These are phyloP conservation scores for Steccherinum ochraceum DNA, from an alignment of 768 basidiomycete genomes.

Conservation along the genomic window DNA sequence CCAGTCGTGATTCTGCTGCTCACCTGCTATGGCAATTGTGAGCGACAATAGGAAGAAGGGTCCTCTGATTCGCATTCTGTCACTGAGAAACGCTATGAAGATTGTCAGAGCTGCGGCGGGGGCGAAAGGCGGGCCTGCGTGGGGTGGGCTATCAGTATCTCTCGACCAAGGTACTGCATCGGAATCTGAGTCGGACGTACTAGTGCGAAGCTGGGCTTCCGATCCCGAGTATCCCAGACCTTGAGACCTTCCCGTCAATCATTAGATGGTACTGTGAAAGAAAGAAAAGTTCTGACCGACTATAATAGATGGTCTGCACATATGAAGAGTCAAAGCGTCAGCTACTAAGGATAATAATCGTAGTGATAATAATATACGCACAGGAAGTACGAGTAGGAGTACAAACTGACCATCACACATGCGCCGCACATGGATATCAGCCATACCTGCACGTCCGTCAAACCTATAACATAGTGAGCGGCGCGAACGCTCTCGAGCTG, in stretches of 20 bases:
- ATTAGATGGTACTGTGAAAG: not conserved
- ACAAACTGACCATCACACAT: slow-evolving; percentile 58
- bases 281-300: slow-evolving; percentile 30
- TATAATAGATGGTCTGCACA: slow-evolving; percentile 68
- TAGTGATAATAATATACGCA: slow-evolving; percentile 22
- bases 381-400: slow-evolving; percentile 63
- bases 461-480: too few species aligned
- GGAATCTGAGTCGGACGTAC: too few species aligned
- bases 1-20: too few species aligned
- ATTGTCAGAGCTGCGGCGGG: slow-evolving; percentile 54
- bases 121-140: slow-evolving; percentile 50
- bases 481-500: too few species aligned
- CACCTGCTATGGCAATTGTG: slow-evolving; percentile 37
- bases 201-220: slow-evolving; percentile 49
- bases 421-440: slow-evolving; percentile 51
- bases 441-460: slow-evolving; percentile 54
- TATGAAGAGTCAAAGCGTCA: slow-evolving; percentile 3
- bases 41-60: slow-evolving; percentile 52
- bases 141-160: not conserved
- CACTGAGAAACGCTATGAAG: slow-evolving; percentile 43
- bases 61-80: slow-evolving; percentile 46
- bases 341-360: not conserved
- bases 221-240: slow-evolving; percentile 47
- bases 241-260: slow-evolving; percentile 10
- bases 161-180: not conserved